Conservation (phyloP, 2,329 filamentous ascomycete genomes). For the Aphanocladium album region DNA sequence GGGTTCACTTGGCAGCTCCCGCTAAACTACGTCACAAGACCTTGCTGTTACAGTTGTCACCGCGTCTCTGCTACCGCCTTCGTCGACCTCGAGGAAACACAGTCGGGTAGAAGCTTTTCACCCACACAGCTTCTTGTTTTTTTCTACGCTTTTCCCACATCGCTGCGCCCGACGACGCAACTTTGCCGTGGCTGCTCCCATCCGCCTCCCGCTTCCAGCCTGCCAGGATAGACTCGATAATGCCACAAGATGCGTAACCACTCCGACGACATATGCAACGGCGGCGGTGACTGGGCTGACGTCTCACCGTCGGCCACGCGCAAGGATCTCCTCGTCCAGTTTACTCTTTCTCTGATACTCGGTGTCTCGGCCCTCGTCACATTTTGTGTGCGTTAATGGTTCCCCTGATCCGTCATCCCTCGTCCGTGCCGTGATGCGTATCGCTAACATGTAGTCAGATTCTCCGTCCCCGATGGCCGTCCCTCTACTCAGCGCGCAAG, state of each 20-base stretch:
- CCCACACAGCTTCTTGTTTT: not conserved
- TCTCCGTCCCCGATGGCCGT: slow-evolving; percentile 84
- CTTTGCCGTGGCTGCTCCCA: not conserved
- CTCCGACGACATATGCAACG: slow-evolving; percentile 20
- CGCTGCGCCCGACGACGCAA: not conserved
- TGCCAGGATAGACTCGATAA: not conserved
- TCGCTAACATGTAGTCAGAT: slow-evolving; percentile 44
- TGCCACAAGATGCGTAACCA: slow-evolving; percentile 15
- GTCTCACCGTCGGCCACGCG: slow-evolving; percentile 13
- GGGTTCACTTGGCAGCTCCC: not conserved
- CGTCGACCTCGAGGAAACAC: not conserved
- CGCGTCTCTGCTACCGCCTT: not conserved
- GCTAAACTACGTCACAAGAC: slow-evolving; percentile 7
- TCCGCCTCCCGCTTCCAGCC: not conserved
- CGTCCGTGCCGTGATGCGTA: too few relatives aligned
- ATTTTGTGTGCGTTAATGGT: slow-evolving; percentile 63
- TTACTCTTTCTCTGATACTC: slow-evolving; percentile 65
- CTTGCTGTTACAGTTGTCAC: not conserved
- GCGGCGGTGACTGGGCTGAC: slow-evolving; percentile 14
- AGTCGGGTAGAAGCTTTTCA: not conserved
- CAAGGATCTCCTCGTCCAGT: slow-evolving; percentile 57
- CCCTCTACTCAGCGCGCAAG: slow-evolving; percentile 84
- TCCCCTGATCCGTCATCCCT: too few relatives aligned
- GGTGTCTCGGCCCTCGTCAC: slow-evolving; percentile 66
- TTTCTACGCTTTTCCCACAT: not conserved